Evolutionary conservation across 2,329 filamentous ascomycete species (phyloP).

Genomic region (Stagonosporopsis cucurbitacearum): DNA sequence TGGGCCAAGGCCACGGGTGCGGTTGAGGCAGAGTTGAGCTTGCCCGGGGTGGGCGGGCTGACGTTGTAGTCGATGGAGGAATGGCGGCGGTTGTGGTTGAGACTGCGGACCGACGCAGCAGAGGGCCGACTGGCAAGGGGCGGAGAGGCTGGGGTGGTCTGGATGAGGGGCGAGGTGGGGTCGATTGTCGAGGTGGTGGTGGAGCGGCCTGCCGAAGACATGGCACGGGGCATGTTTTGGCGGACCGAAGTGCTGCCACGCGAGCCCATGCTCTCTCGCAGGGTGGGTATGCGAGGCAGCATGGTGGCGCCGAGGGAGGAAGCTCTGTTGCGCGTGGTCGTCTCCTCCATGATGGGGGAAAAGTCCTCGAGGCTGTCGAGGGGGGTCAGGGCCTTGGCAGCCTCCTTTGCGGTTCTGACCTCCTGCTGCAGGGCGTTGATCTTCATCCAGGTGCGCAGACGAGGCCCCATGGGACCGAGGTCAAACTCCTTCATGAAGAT

Average conservation of each 20-base stretch:
- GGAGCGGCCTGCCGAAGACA: constrained; percentile 42
- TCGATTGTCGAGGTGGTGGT: constrained; percentile 40
- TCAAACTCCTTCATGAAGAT: constrained; percentile 96
- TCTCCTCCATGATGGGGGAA: constrained; percentile 39
- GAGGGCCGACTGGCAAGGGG: constrained; percentile 66
- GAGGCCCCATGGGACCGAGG: constrained; percentile 84
- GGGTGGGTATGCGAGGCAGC: constrained; percentile 48
- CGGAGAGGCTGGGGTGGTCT: constrained; percentile 52
- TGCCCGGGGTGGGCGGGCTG: constrained; percentile 34
- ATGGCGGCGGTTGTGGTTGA: constrained; percentile 84
- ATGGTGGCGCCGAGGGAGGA: constrained; percentile 51
- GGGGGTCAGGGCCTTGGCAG: constrained; percentile 45
- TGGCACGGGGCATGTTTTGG: constrained; percentile 40
- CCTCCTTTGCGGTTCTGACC: constrained; percentile 64
- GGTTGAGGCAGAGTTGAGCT: constrained; percentile 29
- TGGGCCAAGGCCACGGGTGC: constrained; percentile 48
- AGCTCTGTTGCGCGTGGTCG: constrained; percentile 55
- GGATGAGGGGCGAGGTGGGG: constrained; percentile 52
- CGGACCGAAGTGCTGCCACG: constrained; percentile 31
- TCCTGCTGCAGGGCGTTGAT: constrained; percentile 92
- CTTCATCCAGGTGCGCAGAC: constrained; percentile 95
- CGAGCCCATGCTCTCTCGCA: constrained; percentile 42
- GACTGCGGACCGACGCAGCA: constrained; percentile 79
- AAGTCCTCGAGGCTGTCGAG: constrained; percentile 37
- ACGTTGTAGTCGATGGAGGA: constrained; percentile 79